phyloP scores from a whole-genome alignment of 1,139 yeast species.

The Candida pseudocylindracea region DNA sequence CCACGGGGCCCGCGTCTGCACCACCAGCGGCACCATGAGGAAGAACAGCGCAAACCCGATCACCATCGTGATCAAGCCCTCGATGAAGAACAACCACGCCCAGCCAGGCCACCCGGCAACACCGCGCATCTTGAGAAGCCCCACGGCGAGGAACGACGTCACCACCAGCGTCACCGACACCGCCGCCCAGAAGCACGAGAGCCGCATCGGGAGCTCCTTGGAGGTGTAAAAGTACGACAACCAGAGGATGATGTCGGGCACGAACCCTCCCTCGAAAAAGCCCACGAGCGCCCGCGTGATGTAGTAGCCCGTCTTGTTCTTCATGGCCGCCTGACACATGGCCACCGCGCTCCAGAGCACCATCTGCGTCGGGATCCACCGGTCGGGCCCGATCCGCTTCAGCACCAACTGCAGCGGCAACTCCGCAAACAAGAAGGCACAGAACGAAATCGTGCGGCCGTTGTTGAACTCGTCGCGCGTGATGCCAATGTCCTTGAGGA shows the following conservation, averaged over 20 bases:
- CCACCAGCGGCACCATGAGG: neutral
- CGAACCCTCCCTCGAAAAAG: neutral
- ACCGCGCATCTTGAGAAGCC: neutral
- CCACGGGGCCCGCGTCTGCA: neutral
- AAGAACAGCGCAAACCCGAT: neutral
- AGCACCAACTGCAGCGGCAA: neutral
- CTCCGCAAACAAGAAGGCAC: neutral
- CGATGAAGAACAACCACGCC: conserved; percentile 1
- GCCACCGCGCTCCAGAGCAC: neutral
- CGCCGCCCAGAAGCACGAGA: neutral
- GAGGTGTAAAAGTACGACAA: conserved; percentile 1
- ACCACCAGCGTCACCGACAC: neutral
- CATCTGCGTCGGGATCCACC: conserved; percentile 1
- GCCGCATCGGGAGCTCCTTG: neutral
- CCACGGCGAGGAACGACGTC: neutral
- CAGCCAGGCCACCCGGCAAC: neutral
- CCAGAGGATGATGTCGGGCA: conserved; percentile 1
- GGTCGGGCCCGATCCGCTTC: conserved; percentile 1
- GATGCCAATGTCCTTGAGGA: neutral
- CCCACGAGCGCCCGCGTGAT: neutral
- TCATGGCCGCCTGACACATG: neutral
- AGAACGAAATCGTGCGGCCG: neutral
- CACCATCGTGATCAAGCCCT: neutral
- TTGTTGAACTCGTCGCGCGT: conserved; percentile 1
- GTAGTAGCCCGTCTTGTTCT: neutral